Base-by-base conservation (phyloP, 208 protist genomes). In the Trypanosoma theileri region DNA sequence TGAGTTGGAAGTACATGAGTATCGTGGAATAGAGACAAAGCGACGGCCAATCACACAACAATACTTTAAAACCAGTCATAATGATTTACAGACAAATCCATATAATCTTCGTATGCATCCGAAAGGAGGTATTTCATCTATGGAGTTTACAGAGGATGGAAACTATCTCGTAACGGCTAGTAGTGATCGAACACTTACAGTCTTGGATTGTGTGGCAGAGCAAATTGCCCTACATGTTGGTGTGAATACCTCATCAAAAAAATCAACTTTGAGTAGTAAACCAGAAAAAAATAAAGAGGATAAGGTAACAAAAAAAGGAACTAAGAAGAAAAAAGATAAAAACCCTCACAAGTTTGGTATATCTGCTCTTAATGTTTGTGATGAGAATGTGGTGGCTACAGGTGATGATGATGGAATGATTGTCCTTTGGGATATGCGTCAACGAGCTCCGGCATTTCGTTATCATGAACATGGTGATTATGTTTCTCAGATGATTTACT, bases 391-490 rank as follows among this genome's bases (percentile, higher is more conserved):
- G 8, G 76, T 96, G 45, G 87, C 91, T 7, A 92, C 91, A 2
- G 91, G 91, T 14, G 91, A 96, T 67, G 91, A 96, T 66, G 88
- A 96, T 59, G 91, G 91, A 1, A 84, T 94, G 45, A 82, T 96
- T 58, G 84, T 81, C 16, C 61, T 96, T 17, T 96, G 91, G 88
- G 91, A 96, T 60, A 96, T 96, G 91, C 85, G 91, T 10, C 73
- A 84, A 63, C 81, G 80, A 22, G 58, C 55, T 13, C 85, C 91
- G 0, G 85, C 79, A 17, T 72, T 85, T 63, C 63, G 55, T 40
- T 96, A 96, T 66, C 88, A 96, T 71, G 91, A 96, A 62, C 91
- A 96, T 76, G 91, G 84, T 58, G 91, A 96, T 74, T 94, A 90
- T 68, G 85, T 96, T 51, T 92, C 86, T 3, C 91, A 96, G 73